Percentiles rank a stretch among this genome's conserved stretches.
These are phyloP conservation scores for Tetrapisispora namnaoensis DNA, from an alignment of 805 yeast genomes.

Conservation along the genomic window DNA sequence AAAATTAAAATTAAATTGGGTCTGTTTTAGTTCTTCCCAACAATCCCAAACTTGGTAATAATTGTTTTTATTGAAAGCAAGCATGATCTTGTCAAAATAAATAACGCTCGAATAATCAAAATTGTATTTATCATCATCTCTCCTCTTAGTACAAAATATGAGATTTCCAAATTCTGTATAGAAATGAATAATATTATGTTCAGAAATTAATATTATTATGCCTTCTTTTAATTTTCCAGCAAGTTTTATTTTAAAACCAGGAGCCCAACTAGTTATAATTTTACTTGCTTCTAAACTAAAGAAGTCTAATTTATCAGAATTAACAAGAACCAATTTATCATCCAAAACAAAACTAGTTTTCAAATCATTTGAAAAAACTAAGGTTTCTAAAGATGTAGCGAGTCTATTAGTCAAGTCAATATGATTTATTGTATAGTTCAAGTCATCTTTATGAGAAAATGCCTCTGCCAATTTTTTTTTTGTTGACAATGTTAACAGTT, in stretches of 20 bases:
- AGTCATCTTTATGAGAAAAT: background rate
- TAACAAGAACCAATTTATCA: constrained; percentile 9
- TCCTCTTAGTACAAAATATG: constrained; percentile 17
- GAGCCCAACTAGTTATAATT: constrained; percentile 7
- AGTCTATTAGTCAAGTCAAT: background rate
- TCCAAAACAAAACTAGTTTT: background rate
- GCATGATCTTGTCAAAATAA: constrained; percentile 10
- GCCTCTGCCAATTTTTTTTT: background rate
- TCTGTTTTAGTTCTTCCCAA: constrained; percentile 19
- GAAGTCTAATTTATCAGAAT: constrained; percentile 9
- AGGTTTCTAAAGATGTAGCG: background rate
- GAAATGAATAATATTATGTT: constrained; percentile 16
- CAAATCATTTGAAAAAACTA: background rate
- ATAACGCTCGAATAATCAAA: constrained; percentile 15
- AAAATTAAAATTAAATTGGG: constrained; percentile 16
- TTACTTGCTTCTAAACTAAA: constrained; percentile 13
- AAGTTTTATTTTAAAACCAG: constrained; percentile 12
- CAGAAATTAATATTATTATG: constrained; percentile 15
- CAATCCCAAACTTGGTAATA: constrained; percentile 20
- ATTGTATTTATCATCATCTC: constrained; percentile 6
- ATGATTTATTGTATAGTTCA: background rate
- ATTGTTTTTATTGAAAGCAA: constrained; percentile 16
- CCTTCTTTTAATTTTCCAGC: constrained; percentile 15
- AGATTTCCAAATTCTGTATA: constrained; percentile 22
- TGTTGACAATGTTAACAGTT: constrained; percentile 15